A percentile compares a stretch with the other conserved stretches of the same genome.
These are phyloP conservation scores for Ophioceras dolichostomum DNA, from an alignment of 2,329 filamentous ascomycete genomes.

Conservation along the genomic window DNA sequence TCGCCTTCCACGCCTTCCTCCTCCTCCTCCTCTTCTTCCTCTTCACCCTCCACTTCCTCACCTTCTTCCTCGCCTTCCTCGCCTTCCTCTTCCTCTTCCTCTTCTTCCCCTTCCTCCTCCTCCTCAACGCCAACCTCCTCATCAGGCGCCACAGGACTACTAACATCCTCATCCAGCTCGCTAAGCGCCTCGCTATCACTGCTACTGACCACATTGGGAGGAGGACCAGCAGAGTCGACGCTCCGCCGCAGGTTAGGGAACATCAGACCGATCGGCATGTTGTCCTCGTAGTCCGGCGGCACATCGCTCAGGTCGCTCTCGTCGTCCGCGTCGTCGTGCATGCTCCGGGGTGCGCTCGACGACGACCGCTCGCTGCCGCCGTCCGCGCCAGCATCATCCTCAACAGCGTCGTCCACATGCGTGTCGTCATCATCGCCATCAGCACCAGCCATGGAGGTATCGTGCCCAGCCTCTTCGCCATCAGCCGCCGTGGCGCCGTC, in stretches of 20 bases:
- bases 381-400: slow-evolving; percentile 16
- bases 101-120: slow-evolving; percentile 7
- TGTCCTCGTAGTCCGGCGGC: slow-evolving; percentile 43
- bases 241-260: slow-evolving; percentile 36
- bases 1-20: slow-evolving; percentile 7
- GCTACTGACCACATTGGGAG: too few species aligned
- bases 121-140: slow-evolving; percentile 6
- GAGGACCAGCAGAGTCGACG: slow-evolving; percentile 16
- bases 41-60: slow-evolving; percentile 8
- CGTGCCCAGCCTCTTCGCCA: slow-evolving; percentile 12
- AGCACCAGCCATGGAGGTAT: slow-evolving; percentile 4
- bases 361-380: slow-evolving; percentile 51
- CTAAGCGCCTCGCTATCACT: slow-evolving; percentile 7
- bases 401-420: slow-evolving; percentile 15
- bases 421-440: too few species aligned
- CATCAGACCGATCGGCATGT: slow-evolving; percentile 38
- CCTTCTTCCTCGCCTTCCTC: slow-evolving; percentile 11
- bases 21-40: slow-evolving; percentile 9
- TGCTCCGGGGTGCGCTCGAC: too few species aligned
- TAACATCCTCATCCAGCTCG: slow-evolving; percentile 10
- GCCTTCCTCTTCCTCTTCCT: slow-evolving; percentile 7
- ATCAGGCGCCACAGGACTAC: too few species aligned
- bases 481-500: slow-evolving; percentile 17
- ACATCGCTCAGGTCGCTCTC: slow-evolving; percentile 60
- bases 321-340: slow-evolving; percentile 38